phyloP scores from a whole-genome alignment of 73 alveolate species.

The Effrenium voratum region DNA sequence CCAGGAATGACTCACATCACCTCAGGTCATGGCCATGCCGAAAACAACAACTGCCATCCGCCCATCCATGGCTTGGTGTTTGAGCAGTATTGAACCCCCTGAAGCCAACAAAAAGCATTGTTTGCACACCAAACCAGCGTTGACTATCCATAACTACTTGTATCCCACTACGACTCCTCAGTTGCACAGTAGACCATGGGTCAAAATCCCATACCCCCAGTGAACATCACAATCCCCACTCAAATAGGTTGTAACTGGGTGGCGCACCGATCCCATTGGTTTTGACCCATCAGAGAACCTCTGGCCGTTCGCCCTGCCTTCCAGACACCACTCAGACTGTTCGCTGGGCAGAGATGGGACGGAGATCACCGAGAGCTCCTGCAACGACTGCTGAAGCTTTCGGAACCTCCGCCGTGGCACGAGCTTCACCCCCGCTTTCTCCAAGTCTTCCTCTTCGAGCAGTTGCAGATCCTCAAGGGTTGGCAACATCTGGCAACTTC shows the following conservation, averaged over 20 bases:
- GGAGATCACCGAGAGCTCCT: too few relatives aligned
- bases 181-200: too few relatives aligned
- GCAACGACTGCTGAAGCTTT: not conserved
- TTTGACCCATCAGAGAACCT: not conserved
- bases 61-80: not conserved
- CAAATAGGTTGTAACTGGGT: too few relatives aligned
- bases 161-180: too few relatives aligned
- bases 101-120: not conserved
- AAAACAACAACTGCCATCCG: not conserved
- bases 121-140: not conserved
- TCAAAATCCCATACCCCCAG: too few relatives aligned
- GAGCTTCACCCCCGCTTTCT: not conserved
- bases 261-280: not conserved
- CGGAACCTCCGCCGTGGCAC: slow-evolving; percentile 5
- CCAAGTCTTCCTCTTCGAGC: slow-evolving; percentile 17
- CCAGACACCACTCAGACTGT: too few relatives aligned
- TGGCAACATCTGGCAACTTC: not conserved
- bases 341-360: too few relatives aligned
- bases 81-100: not conserved
- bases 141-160: too few relatives aligned
- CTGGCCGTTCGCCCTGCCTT: not conserved
- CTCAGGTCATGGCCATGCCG: not conserved
- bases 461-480: not conserved
- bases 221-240: too few relatives aligned
- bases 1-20: not conserved